These are phyloP conservation scores for Guillardia theta DNA, from an alignment of 78 protist genomes.

Conservation along the genomic window DNA sequence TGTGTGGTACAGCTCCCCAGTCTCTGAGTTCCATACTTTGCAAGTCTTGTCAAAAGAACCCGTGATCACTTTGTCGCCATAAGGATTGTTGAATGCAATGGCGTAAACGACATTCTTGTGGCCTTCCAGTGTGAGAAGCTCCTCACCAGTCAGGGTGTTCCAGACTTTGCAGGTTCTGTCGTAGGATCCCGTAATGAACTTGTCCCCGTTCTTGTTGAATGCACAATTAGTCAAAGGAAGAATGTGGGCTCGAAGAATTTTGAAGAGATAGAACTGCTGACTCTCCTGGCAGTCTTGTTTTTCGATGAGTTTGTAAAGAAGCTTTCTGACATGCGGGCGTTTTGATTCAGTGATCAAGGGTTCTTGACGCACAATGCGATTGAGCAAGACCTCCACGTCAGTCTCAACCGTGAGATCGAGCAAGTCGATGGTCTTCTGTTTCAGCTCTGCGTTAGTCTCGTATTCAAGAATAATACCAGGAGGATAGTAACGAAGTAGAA, in stretches of 20 bases:
- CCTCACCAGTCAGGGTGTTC: conserved; percentile 73
- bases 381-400: conserved; percentile 59
- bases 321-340: conserved; percentile 44
- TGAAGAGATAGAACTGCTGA: conserved; percentile 55
- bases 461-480: conserved; percentile 81
- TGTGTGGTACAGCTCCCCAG: conserved; percentile 56
- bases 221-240: conserved; percentile 79
- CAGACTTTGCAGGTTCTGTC: conserved; percentile 80
- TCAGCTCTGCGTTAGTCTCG: conserved; percentile 10
- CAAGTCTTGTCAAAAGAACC: conserved; percentile 79
- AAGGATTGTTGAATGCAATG: conserved; percentile 78
- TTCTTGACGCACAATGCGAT: conserved; percentile 52
- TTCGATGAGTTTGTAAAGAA: conserved; percentile 48
- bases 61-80: conserved; percentile 58
- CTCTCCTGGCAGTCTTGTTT: not conserved
- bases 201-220: conserved; percentile 67
- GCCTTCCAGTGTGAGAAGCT: conserved; percentile 68
- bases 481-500: conserved; percentile 76
- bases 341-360: conserved; percentile 55
- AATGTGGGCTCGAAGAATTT: conserved; percentile 72
- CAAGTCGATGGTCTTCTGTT: conserved; percentile 53
- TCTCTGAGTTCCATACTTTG: conserved; percentile 66
- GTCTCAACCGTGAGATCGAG: conserved; percentile 55
- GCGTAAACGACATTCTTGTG: conserved; percentile 83
- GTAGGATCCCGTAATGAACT: conserved; percentile 73